Evolutionary conservation across 2,329 filamentous ascomycete species (phyloP).

Genomic region (Dactylonectria macrodidyma): DNA sequence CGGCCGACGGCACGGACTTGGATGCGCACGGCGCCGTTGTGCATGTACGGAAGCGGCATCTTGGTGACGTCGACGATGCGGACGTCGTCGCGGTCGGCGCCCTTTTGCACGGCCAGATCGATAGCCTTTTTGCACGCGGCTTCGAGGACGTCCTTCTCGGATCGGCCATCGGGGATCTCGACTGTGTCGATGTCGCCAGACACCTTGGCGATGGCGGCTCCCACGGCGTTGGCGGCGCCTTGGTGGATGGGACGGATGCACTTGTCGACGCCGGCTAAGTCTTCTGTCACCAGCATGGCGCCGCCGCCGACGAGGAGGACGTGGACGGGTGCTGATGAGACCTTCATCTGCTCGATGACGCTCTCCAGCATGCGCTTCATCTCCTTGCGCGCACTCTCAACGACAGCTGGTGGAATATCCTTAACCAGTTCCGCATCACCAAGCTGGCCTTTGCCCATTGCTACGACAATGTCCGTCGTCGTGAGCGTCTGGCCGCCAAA

Average conservation of each 20-base stretch:
- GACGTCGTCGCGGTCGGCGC: constrained; percentile 52
- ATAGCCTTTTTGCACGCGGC: constrained; percentile 56
- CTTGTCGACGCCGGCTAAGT: constrained; percentile 64
- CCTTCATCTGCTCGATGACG: constrained; percentile 70
- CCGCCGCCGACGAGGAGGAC: constrained; percentile 73
- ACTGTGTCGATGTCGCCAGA: constrained; percentile 67
- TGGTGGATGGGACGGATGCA: constrained; percentile 66
- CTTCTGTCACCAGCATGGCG: constrained; percentile 64
- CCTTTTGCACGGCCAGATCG: constrained; percentile 50
- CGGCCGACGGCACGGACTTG: constrained; percentile 54
- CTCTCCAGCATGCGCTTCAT: constrained; percentile 65
- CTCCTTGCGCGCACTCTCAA: constrained; percentile 47
- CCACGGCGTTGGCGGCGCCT: constrained; percentile 72
- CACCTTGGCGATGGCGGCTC: constrained; percentile 71
- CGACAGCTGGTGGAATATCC: constrained; percentile 39
- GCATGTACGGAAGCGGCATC: constrained; percentile 56
- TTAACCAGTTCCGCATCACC: constrained; percentile 50
- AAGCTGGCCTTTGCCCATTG: constrained; percentile 49
- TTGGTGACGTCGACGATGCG: constrained; percentile 63
- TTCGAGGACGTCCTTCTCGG: constrained; percentile 56
- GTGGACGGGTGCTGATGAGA: constrained; percentile 65
- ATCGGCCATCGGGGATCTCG: constrained; percentile 59
- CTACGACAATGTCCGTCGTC: constrained; percentile 66
- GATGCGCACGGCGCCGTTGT: constrained; percentile 53
- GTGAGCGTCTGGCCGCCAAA: constrained; percentile 70